Base-by-base conservation (phyloP, 2,329 filamentous ascomycete species). In the Lizonia empirigonia region DNA sequence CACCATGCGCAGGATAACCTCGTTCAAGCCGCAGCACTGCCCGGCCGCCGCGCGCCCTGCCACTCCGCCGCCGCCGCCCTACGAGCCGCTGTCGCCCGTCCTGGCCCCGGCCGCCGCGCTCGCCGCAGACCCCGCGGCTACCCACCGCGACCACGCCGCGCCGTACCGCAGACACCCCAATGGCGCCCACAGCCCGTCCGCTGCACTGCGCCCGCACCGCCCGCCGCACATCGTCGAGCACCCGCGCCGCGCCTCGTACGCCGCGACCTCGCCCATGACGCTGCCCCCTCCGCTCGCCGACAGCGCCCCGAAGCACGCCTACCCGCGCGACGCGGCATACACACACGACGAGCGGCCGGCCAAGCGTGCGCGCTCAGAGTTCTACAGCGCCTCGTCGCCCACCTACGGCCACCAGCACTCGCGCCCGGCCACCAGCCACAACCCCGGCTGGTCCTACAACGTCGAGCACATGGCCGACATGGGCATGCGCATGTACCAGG, bases 341-440 rank as follows among this genome's bases (percentile, higher is more conserved):
- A 30, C 50, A 2, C 22, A 20, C 38, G 64, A 72, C 38, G 78
- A 84, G 60, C 77, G 81, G 37, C 83, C 83, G 4, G 71, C 81
- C 16, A 87, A 87, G 69, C 79, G 85, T 33, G 78, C 82, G 39
- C 80, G 83, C 56, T 86, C 84, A 34, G 84, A 85, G 61, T 76
- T 81, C 59, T 72, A 80, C 42, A 73, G 76, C 13, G 78, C 77
- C 15, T 70, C 74, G 19, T 68, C 74, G 16, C 66, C 74, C 36
- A 60, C 65, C 22, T 63, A 60, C 20, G 64, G 68, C 27, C 65
- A 70, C 24, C 45, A 53, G 29, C 44, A 49, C 45, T 72, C 76
- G 26, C 65, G 78, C 50, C 78, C 78, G 13, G 74, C 74, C 36
- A 80, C 77, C 29, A 80, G 78, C 65, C 76, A 80, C 58, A 73